These are phyloP conservation scores for Melampsora americana DNA, from an alignment of 1,284 basidiomycete species.

Conservation along the genomic window DNA sequence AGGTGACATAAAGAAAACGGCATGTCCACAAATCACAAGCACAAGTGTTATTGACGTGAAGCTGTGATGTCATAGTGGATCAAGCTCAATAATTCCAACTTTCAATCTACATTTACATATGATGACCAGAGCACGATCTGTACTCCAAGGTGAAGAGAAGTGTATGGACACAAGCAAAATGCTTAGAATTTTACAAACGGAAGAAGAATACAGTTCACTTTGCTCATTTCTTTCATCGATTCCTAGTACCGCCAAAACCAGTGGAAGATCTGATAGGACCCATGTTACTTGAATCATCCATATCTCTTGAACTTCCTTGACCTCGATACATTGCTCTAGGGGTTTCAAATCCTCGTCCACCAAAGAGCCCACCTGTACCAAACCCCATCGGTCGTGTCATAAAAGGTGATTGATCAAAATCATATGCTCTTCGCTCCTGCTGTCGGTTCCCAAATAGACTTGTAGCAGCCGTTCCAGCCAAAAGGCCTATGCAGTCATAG, in stretches of 20 bases:
- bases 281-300: slow-evolving; percentile 27
- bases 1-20: too few relatives aligned
- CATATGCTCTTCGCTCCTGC: neutral
- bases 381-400: slow-evolving; percentile 13
- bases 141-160: too few relatives aligned
- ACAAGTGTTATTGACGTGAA: too few relatives aligned
- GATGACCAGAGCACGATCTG: too few relatives aligned
- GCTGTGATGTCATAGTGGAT: too few relatives aligned
- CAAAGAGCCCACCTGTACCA: slow-evolving; percentile 10
- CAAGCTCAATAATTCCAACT: too few relatives aligned
- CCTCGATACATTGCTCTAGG: slow-evolving; percentile 22
- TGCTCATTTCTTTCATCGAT: neutral
- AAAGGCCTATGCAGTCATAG: neutral
- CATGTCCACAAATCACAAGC: too few relatives aligned
- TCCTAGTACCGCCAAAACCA: slow-evolving; percentile 30
- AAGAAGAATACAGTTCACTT: too few relatives aligned
- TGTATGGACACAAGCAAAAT: too few relatives aligned
- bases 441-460: slow-evolving; percentile 22
- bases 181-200: too few relatives aligned
- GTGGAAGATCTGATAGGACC: slow-evolving; percentile 33
- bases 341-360: neutral
- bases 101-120: too few relatives aligned
- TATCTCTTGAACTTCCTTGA: slow-evolving; percentile 41
- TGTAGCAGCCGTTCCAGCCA: slow-evolving; percentile 25
- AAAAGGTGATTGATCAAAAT: slow-evolving; percentile 16